phyloP scores from a whole-genome alignment of 2,329 filamentous ascomycete genomes.

The Exophiala aquamarina region DNA sequence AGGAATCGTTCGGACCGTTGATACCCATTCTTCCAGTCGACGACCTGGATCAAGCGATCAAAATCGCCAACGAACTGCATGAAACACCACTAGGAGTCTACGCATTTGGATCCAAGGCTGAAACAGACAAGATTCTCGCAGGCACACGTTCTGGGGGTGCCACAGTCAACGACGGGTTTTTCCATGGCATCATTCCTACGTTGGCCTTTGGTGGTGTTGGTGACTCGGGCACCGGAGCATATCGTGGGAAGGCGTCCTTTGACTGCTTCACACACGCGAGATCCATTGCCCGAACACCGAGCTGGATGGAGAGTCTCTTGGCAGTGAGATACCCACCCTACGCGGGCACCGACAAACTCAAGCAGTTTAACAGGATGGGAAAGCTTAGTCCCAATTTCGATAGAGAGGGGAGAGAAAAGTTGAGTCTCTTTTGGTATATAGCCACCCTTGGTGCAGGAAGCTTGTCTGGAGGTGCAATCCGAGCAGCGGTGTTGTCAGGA shows the following conservation, averaged over 20 bases:
- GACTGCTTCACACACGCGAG: slow-evolving; percentile 63
- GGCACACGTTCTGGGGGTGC: slow-evolving; percentile 68
- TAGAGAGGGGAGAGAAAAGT: slow-evolving; percentile 47
- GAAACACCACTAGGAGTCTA: slow-evolving; percentile 81
- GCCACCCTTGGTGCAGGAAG: slow-evolving; percentile 26
- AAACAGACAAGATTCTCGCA: slow-evolving; percentile 69
- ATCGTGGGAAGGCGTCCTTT: slow-evolving; percentile 71
- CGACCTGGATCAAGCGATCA: slow-evolving; percentile 80
- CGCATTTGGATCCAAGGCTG: slow-evolving; percentile 77
- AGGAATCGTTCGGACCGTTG: slow-evolving; percentile 93
- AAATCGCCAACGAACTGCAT: slow-evolving; percentile 75
- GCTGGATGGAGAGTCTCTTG: slow-evolving; percentile 60
- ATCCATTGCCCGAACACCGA: slow-evolving; percentile 58
- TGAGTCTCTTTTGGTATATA: slow-evolving; percentile 24
- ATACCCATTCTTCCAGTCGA: slow-evolving; percentile 79
- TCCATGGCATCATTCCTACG: slow-evolving; percentile 69
- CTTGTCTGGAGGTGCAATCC: slow-evolving; percentile 12
- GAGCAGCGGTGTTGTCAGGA: slow-evolving; percentile 15
- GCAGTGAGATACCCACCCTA: slow-evolving; percentile 63
- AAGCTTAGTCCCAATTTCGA: slow-evolving; percentile 61
- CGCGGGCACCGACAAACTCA: slow-evolving; percentile 49
- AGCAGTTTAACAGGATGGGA: slow-evolving; percentile 51
- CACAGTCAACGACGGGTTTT: slow-evolving; percentile 58
- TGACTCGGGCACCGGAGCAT: slow-evolving; percentile 71
- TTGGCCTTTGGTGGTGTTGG: slow-evolving; percentile 83